phyloP scores from a whole-genome alignment of 352 stramenopile species.

The Thraustochytrium striatum region DNA sequence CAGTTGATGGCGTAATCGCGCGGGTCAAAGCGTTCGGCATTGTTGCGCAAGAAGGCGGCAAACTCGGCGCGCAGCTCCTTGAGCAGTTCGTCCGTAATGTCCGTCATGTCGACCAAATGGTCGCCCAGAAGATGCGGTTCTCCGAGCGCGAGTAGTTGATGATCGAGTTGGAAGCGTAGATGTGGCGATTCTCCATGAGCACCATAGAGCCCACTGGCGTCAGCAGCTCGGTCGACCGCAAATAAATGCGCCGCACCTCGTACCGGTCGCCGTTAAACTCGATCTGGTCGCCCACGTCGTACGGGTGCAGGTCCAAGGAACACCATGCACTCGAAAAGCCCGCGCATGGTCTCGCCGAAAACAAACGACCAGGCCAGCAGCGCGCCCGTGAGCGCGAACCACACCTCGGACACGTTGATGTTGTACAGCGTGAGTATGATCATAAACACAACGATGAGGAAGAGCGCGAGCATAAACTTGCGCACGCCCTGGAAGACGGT shows the following conservation, averaged over 20 bases:
- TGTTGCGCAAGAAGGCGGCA: too few species aligned
- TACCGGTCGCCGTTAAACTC: conserved; percentile 18
- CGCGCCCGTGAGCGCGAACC: neutral
- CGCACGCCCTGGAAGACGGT: conserved; percentile 16
- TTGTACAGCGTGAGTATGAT: conserved; percentile 34
- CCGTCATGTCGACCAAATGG: too few species aligned
- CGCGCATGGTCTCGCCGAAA: neutral
- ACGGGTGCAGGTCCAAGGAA: conserved; percentile 32
- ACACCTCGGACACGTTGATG: neutral
- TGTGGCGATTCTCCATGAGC: conserved; percentile 9
- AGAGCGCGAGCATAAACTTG: neutral
- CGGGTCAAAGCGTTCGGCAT: too few species aligned
- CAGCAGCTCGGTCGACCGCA: conserved; percentile 32
- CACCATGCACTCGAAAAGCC: conserved; percentile 16
- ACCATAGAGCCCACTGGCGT: conserved; percentile 10
- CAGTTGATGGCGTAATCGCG: too few species aligned
- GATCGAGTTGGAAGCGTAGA: neutral
- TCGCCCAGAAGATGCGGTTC: neutral
- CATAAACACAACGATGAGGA: neutral
- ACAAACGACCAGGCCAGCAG: conserved; percentile 22
- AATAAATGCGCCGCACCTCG: conserved; percentile 18
- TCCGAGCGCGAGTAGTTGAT: conserved; percentile 11
- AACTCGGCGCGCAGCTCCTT: too few species aligned
- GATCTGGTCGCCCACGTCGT: conserved; percentile 35
- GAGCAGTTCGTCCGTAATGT: too few species aligned